These are phyloP conservation scores for Geranium brycei DNA, from an alignment of 345 rosid species.

Conservation along the genomic window DNA sequence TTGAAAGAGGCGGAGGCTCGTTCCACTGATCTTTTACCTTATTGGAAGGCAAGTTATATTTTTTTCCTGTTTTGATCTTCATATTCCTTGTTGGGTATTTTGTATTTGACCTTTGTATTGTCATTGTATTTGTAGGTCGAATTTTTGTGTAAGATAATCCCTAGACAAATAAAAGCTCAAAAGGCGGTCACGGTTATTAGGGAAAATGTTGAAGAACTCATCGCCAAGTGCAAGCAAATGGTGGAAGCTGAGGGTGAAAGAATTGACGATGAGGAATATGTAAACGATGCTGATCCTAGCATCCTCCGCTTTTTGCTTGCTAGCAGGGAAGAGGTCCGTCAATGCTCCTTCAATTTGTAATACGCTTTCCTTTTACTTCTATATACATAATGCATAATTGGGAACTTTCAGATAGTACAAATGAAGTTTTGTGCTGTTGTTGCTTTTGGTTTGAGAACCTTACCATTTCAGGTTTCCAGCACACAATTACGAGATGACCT, in stretches of 20 bases:
- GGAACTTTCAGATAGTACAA: not conserved
- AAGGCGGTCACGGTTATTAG: conserved; percentile 62
- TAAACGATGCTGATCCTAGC: conserved; percentile 85
- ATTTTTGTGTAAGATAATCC: conserved; percentile 67
- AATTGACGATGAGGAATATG: conserved; percentile 74
- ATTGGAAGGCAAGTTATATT: conserved; percentile 58
- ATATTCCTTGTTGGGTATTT: conserved; percentile 1
- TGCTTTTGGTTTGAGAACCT: not conserved
- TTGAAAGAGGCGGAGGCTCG: conserved; percentile 91
- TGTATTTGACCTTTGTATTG: not conserved
- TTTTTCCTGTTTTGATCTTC: conserved; percentile 1
- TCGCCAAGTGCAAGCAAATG: conserved; percentile 68
- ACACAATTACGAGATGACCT: conserved; percentile 81
- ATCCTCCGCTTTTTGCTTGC: conserved; percentile 89
- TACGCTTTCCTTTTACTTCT: not conserved
- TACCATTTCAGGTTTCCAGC: conserved; percentile 52
- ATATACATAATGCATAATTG: not conserved
- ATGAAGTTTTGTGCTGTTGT: not conserved
- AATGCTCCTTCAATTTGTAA: not conserved
- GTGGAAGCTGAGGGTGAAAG: conserved; percentile 89
- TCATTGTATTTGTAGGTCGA: conserved; percentile 24
- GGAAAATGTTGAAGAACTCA: conserved; percentile 71
- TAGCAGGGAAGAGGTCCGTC: conserved; percentile 78
- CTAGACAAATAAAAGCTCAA: conserved; percentile 90
- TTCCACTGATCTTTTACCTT: conserved; percentile 78